These are phyloP conservation scores for Thyridium curvatum DNA, from an alignment of 2,329 filamentous ascomycete species.

Conservation along the genomic window DNA sequence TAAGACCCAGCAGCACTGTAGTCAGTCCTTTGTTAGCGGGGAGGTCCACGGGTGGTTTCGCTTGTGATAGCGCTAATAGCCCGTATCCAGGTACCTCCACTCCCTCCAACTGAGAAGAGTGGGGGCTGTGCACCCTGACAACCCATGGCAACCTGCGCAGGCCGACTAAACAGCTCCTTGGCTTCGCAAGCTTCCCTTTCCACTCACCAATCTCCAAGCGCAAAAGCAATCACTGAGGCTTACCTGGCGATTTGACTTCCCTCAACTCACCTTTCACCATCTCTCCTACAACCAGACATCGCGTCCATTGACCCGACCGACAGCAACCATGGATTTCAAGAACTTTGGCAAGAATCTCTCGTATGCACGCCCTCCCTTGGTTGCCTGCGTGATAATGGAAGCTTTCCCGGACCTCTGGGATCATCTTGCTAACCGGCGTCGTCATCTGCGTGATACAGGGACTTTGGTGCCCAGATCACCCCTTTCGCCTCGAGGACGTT, in stretches of 20 bases:
- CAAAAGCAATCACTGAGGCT: not conserved
- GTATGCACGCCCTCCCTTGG: constrained; percentile 28
- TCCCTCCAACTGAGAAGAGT: no score
- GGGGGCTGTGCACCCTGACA: no score
- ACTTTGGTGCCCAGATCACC: constrained; percentile 72
- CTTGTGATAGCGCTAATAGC: constrained; percentile 3
- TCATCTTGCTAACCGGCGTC: no score
- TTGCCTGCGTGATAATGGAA: constrained; percentile 19
- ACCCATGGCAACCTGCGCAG: not conserved
- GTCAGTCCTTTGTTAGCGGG: no score
- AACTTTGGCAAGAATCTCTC: constrained; percentile 50
- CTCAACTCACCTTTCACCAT: no score
- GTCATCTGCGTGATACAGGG: constrained; percentile 9
- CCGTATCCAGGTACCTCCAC: no score
- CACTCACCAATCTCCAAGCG: not conserved
- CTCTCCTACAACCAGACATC: not conserved
- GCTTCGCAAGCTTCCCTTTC: no score
- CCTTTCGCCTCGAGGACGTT: constrained; percentile 91
- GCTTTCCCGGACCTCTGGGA: no score
- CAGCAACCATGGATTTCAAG: constrained; percentile 50
- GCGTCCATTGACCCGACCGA: not conserved
- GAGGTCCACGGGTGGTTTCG: not conserved
- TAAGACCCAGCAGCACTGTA: no score
- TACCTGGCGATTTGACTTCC: not conserved
- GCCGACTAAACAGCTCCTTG: no score